Conservation (phyloP, 768 basidiomycete genomes). For the Rhizopogon rudus region DNA sequence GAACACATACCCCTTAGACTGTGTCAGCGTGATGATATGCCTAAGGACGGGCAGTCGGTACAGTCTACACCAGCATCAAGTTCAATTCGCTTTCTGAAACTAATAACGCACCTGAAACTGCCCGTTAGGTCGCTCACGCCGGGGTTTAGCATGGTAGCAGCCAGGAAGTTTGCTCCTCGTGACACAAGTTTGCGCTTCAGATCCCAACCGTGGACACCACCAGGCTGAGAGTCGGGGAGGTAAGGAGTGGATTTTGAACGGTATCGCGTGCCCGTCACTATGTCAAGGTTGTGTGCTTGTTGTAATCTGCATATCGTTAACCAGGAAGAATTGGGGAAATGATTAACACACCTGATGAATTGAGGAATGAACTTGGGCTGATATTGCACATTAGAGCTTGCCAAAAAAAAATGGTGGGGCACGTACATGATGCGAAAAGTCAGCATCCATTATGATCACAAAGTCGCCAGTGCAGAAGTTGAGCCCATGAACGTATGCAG, state of each 20-base stretch:
- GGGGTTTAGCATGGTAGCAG: conserved; percentile 78
- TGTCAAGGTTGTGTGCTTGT: conserved; percentile 82
- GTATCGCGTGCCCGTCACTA: conserved; percentile 92
- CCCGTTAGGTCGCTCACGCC: conserved; percentile 91
- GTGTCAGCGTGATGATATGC: conserved; percentile 79
- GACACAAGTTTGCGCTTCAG: conserved; percentile 85
- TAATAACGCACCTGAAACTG: conserved; percentile 68
- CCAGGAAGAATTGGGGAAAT: neutral
- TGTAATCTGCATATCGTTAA: conserved; percentile 51
- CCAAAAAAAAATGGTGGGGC: neutral
- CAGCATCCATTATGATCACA: conserved; percentile 96
- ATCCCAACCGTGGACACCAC: conserved; percentile 93
- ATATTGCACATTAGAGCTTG: neutral
- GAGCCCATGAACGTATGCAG: conserved; percentile 89
- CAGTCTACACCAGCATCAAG: conserved; percentile 37
- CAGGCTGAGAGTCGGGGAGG: conserved; percentile 57
- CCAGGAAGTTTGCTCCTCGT: conserved; percentile 86
- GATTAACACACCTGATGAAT: conserved; percentile 63
- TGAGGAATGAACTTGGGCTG: conserved; percentile 95
- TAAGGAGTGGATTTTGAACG: conserved; percentile 55
- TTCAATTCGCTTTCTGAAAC: neutral
- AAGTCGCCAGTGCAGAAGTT: conserved; percentile 89
- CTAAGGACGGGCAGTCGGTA: conserved; percentile 74
- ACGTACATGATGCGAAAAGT: conserved; percentile 91
- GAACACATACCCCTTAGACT: conserved; percentile 91